These are phyloP conservation scores for Trypanosoma melophagium DNA, from an alignment of 208 protist genomes.

Conservation along the genomic window DNA sequence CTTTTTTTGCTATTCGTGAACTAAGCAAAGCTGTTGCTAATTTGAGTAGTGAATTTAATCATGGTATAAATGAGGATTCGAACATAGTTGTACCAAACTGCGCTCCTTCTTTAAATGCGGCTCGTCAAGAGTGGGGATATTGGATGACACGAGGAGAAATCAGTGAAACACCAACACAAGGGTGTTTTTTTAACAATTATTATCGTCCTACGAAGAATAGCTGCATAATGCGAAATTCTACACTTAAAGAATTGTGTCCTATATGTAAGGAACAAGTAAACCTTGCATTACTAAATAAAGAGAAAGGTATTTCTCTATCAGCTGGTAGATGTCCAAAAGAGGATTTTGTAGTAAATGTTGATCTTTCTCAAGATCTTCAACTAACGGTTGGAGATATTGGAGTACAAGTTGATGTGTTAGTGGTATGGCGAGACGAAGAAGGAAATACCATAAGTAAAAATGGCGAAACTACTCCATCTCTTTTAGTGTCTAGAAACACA, in stretches of 20 bases:
- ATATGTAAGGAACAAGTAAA: conserved; percentile 56
- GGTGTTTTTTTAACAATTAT: conserved; percentile 65
- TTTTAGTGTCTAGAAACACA: conserved; percentile 18
- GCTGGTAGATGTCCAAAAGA: conserved; percentile 41
- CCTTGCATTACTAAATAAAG: conserved; percentile 33
- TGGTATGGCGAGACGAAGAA: conserved; percentile 31
- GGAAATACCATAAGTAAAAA: conserved; percentile 15
- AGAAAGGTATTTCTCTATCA: conserved; percentile 23
- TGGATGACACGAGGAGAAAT: conserved; percentile 27
- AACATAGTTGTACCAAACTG: conserved; percentile 44
- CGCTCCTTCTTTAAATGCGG: conserved; percentile 14
- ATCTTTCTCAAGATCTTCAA: conserved; percentile 12
- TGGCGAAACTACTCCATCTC: conserved; percentile 16
- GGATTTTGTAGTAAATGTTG: conserved; percentile 31
- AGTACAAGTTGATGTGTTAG: conserved; percentile 34
- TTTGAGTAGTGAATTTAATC: conserved; percentile 57
- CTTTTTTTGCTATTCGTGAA: conserved; percentile 61
- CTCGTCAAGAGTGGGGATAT: conserved; percentile 36
- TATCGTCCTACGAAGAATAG: conserved; percentile 32
- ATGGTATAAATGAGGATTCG: conserved; percentile 32
- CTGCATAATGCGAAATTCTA: conserved; percentile 63
- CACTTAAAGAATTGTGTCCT: conserved; percentile 48
- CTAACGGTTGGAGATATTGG: conserved; percentile 35
- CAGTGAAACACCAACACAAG: conserved; percentile 9
- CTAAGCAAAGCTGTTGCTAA: conserved; percentile 55